These are phyloP conservation scores for Xerocomus potaroensis DNA, from an alignment of 768 basidiomycete species.

Conservation along the genomic window DNA sequence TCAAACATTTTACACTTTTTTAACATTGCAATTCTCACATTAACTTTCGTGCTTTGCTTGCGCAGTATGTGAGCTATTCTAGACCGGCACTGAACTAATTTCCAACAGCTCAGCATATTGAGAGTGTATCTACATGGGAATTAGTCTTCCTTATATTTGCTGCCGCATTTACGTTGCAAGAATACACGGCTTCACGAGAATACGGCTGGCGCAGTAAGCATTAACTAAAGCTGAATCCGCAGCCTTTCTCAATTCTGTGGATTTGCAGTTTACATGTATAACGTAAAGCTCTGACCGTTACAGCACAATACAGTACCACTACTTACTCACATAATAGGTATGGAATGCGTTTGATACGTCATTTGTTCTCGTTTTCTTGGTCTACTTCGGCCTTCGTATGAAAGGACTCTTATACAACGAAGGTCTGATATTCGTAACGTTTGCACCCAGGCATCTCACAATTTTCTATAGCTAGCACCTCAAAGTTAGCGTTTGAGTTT, in stretches of 20 bases:
- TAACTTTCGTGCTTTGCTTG: conserved; percentile 71
- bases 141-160: conserved; percentile 71
- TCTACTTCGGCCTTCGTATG: conserved; percentile 61
- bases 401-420: conserved; percentile 55
- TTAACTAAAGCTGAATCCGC: background rate
- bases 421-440: conserved; percentile 33
- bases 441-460: background rate
- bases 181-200: conserved; percentile 84
- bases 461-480: conserved; percentile 37
- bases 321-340: conserved; percentile 43
- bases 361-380: conserved; percentile 65
- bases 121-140: conserved; percentile 58
- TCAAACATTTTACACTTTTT: conserved; percentile 73
- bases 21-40: conserved; percentile 64
- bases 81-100: conserved; percentile 1
- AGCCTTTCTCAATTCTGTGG: background rate
- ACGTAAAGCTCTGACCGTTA: conserved; percentile 42
- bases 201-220: conserved; percentile 85
- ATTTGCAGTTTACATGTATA: conserved; percentile 71
- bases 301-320: background rate
- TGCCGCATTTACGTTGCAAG: conserved; percentile 74
- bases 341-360: conserved; percentile 89
- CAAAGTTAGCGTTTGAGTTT: conserved; percentile 71
- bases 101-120: conserved; percentile 51
- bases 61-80: conserved; percentile 47